Conservation (phyloP, 352 stramenopile genomes). For the Vaucheria bursata region DNA sequence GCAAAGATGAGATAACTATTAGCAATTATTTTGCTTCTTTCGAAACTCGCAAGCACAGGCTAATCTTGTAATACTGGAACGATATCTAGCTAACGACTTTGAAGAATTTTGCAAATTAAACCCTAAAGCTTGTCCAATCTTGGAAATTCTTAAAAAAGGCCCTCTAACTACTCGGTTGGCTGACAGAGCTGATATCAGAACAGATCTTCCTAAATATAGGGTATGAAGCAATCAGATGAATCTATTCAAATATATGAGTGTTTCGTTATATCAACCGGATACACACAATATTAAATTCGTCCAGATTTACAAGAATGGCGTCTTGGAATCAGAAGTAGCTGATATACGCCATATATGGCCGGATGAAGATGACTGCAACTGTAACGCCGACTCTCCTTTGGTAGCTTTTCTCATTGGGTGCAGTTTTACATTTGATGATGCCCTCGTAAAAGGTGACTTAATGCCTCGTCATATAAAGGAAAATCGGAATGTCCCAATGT, state of each 20-base stretch:
- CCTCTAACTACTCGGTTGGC: slow-evolving; percentile 4
- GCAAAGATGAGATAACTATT: no score
- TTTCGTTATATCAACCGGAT: no score
- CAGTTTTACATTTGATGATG: slow-evolving; percentile 65
- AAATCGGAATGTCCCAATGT: slow-evolving; percentile 68
- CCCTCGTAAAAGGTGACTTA: slow-evolving; percentile 56
- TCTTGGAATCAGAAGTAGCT: slow-evolving; percentile 53
- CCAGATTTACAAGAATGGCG: slow-evolving; percentile 61
- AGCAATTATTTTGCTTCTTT: no score
- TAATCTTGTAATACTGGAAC: slow-evolving; percentile 66
- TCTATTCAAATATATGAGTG: no score
- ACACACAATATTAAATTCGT: no score
- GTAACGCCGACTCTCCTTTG: no score
- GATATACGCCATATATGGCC: slow-evolving; percentile 57
- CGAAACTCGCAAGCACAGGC: slow-evolving; percentile 52
- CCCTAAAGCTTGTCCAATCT: slow-evolving; percentile 60
- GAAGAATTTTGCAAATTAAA: slow-evolving; percentile 67
- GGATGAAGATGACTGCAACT: slow-evolving; percentile 49
- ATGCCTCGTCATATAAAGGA: slow-evolving; percentile 58
- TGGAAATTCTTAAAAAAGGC: slow-evolving; percentile 53
- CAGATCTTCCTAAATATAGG: slow-evolving; percentile 56
- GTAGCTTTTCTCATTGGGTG: slow-evolving; percentile 69
- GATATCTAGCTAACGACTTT: slow-evolving; percentile 62
- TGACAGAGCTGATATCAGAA: slow-evolving; percentile 58
- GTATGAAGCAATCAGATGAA: no score